A percentile compares a stretch with the other conserved stretches of the same genome.
phyloP scores from a whole-genome alignment of 148 eudicot species.

The Amaranthus hypochondriacus region DNA sequence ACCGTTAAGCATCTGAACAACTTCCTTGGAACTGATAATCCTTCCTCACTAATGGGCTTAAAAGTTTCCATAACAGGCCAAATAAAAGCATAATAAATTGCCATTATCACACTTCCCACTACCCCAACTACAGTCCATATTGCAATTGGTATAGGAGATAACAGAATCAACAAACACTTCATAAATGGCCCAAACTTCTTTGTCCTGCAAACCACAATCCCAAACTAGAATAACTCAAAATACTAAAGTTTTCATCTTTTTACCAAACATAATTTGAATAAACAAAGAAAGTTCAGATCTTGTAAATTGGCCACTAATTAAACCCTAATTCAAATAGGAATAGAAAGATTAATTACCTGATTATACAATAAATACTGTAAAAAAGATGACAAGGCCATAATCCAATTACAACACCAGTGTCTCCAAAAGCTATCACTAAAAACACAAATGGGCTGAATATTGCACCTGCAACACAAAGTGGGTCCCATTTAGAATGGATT shows the following conservation, averaged over 20 bases:
- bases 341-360: constrained; percentile 10
- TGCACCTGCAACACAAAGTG: constrained; percentile 21
- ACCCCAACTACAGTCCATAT: constrained; percentile 32
- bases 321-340: neutral
- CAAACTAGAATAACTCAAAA: neutral
- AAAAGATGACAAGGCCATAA: constrained; percentile 35
- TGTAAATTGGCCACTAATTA: neutral
- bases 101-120: constrained; percentile 29
- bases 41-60: constrained; percentile 30
- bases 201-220: constrained; percentile 22
- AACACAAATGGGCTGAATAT: constrained; percentile 29
- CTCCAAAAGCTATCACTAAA: constrained; percentile 30
- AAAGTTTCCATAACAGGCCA: constrained; percentile 37
- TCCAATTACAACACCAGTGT: constrained; percentile 27
- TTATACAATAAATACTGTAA: constrained; percentile 27
- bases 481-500: neutral
- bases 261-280: neutral
- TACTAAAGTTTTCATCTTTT: neutral
- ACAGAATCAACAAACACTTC: constrained; percentile 24
- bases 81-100: constrained; percentile 24
- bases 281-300: constrained; percentile 12
- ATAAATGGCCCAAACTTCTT: constrained; percentile 30
- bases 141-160: constrained; percentile 31
- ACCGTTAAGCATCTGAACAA: constrained; percentile 27
- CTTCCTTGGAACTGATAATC: constrained; percentile 16